Evolutionary conservation across 73 alveolate genomes (phyloP), one percentile per base, ranked within the genome.

Genomic region (Diophrys sp.): DNA sequence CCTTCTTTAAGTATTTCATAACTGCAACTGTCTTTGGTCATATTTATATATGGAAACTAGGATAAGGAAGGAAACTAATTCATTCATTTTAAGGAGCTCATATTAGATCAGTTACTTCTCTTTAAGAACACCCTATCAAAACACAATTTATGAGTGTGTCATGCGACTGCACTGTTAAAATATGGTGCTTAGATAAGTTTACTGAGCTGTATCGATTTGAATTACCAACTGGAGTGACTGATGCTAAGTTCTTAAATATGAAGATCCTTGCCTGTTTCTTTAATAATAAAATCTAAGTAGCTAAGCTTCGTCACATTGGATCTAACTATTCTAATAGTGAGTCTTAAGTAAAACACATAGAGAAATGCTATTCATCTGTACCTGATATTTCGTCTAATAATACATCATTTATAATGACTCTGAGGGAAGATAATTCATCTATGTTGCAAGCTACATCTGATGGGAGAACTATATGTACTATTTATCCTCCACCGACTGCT

Each of bases 401-500:
- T 0, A 77, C 92, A n/a, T 77, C 29, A 29, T 62, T 85, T 0
- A 73, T 84, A 18, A 66, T 23, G 18, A 78, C 85, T 25, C 84
- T 84, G 31, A 71, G 83, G n/a, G 70, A 77, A 29, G 92, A 84
- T 73, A 84, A 84, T 67, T 78, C 88, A 0, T 81, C 84, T 31
- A 5, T 77, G 0, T 26, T 77, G 29, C 82, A 26, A 32, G 27
- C 29, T 11, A n/a, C 0, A 1, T n/a, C n/a, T n/a, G 56, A 57
- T 26, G 86, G 91, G 24, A 74, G 66, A 0, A 71, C 31, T 34
- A 78, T 83, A 1, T 83, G 87, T 0, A 84, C 92, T 30, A 78
- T 84, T 23, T 84, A 84, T 70, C 92, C 92, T 5, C 92, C 92
- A 26, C 92, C 92, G 2, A 78, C 88, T 1, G 85, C 92, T 0